phyloP scores from a whole-genome alignment of 2,329 filamentous ascomycete species.

The Fusarium vanettenii region DNA sequence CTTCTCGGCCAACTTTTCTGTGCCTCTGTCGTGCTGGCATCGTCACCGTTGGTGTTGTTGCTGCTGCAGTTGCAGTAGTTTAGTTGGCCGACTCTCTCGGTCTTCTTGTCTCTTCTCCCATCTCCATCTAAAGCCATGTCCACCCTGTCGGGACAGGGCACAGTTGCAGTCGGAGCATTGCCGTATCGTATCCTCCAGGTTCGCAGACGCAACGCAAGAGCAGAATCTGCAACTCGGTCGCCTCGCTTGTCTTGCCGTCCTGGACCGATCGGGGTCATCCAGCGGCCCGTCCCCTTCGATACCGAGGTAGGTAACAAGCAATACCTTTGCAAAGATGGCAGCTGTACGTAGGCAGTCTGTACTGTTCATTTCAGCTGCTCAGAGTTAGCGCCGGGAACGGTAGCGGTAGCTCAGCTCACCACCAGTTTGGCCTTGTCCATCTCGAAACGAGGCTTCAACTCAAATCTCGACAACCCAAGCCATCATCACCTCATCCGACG shows the following conservation, averaged over 20 bases:
- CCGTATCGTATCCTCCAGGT: not conserved
- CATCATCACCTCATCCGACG: not conserved
- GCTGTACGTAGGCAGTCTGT: not conserved
- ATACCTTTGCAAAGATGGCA: not conserved
- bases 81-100: not conserved
- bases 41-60: not conserved
- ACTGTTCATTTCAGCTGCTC: not conserved
- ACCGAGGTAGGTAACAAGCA: not conserved
- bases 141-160: not conserved
- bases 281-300: constrained; percentile 7
- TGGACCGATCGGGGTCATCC: not conserved
- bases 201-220: not conserved
- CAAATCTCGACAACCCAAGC: not conserved
- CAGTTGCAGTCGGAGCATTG: not conserved
- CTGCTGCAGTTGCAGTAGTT: not conserved
- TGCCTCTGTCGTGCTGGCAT: not conserved
- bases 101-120: not conserved
- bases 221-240: not conserved
- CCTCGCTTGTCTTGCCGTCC: not conserved
- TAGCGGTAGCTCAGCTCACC: not conserved
- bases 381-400: not conserved
- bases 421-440: not conserved
- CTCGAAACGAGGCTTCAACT: not conserved
- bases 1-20: not conserved
- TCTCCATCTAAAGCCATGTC: not conserved